Evolutionary conservation across 306 rosid species (phyloP).

Genomic region (Castanopsis chinensis): DNA sequence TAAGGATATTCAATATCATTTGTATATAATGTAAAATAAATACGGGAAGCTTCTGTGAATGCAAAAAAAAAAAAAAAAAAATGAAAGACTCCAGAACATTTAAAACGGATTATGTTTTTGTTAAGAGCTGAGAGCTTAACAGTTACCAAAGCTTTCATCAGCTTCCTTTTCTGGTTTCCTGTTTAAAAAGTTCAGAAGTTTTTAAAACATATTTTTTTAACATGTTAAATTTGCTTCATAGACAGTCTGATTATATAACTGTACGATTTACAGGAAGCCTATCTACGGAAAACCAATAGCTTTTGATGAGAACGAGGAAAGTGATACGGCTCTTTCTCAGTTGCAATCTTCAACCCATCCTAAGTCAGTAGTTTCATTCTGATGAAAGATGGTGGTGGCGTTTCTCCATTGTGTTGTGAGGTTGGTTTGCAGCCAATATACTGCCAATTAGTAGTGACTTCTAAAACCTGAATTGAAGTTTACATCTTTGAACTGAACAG

Average conservation of each 20-base stretch:
- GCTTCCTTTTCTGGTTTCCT: background rate
- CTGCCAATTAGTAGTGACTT: constrained; percentile 7
- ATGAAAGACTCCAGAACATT: background rate
- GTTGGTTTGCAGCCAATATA: constrained; percentile 8
- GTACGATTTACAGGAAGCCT: constrained; percentile 55
- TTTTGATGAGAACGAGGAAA: constrained; percentile 71
- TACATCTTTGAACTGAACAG: constrained; percentile 12
- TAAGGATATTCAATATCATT: background rate
- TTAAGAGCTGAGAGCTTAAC: background rate
- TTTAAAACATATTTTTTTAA: too few species aligned
- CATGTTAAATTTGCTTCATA: background rate
- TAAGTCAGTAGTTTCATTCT: constrained; percentile 52
- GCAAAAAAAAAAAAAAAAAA: background rate
- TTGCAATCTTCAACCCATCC: constrained; percentile 57
- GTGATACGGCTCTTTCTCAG: constrained; percentile 54
- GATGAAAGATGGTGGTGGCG: constrained; percentile 22
- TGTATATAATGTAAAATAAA: background rate
- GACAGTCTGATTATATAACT: background rate
- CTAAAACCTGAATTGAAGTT: constrained; percentile 12
- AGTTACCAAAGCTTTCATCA: background rate
- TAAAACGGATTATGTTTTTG: background rate
- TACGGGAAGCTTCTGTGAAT: background rate
- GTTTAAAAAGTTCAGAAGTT: background rate
- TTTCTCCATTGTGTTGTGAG: constrained; percentile 11
- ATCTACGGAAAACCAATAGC: constrained; percentile 48